phyloP scores from a whole-genome alignment of 2,329 filamentous ascomycete genomes.

The Verticillium albo-atrum region DNA sequence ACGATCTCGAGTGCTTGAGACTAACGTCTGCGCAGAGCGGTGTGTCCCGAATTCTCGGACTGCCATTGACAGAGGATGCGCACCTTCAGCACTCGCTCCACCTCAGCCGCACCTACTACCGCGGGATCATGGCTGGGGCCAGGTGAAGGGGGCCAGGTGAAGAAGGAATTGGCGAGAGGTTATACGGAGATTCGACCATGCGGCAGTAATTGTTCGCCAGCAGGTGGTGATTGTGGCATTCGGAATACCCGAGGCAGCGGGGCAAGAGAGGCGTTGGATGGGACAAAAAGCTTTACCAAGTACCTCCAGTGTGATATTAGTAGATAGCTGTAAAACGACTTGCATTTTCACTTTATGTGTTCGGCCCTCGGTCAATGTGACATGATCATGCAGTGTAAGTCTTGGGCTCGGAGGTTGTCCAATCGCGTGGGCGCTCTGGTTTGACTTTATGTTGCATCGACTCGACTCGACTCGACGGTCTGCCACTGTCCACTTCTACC shows the following conservation, averaged over 20 bases:
- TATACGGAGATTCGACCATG: neutral
- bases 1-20: neutral
- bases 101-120: constrained; percentile 65
- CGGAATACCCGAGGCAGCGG: neutral
- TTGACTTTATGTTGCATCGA: no score
- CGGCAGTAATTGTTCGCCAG: neutral
- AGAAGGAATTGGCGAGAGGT: neutral
- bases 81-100: constrained; percentile 67
- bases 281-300: neutral
- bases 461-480: no score
- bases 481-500: no score
- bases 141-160: neutral
- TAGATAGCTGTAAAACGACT: neutral
- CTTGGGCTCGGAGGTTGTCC: neutral
- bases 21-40: constrained; percentile 29
- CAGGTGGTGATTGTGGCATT: neutral
- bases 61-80: constrained; percentile 69
- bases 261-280: neutral
- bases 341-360: neutral
- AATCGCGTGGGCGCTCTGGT: neutral
- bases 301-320: neutral
- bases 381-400: neutral
- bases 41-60: constrained; percentile 46
- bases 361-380: neutral
- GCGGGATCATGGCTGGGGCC: constrained; percentile 49